A percentile compares a stretch with the other conserved stretches of the same genome.
Evolutionary conservation across 2,329 filamentous ascomycete species (phyloP).

Genomic region (Fragosphaeria purpurea): DNA sequence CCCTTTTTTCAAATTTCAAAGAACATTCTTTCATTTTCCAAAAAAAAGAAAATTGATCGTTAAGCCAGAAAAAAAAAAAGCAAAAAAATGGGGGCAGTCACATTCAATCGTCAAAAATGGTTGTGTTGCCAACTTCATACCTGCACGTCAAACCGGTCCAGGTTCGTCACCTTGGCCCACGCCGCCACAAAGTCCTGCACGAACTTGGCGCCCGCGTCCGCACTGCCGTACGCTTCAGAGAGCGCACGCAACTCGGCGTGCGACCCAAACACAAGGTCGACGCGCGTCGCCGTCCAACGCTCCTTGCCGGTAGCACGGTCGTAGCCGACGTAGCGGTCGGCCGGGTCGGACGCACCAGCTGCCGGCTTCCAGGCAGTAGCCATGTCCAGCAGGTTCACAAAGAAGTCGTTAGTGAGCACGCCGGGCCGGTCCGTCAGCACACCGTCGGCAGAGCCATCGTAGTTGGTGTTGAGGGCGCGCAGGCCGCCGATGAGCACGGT

Average conservation of each 20-base stretch:
- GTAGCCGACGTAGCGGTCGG: conserved; percentile 51
- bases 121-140: background rate
- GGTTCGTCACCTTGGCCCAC: conserved; percentile 67
- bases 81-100: background rate
- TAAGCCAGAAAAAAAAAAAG: background rate
- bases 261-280: conserved; percentile 62
- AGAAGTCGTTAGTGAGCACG: conserved; percentile 69
- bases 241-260: conserved; percentile 64
- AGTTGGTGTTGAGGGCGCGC: conserved; percentile 60
- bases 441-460: conserved; percentile 55
- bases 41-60: background rate
- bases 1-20: no score
- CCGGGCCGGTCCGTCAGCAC: conserved; percentile 61
- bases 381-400: conserved; percentile 66
- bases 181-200: conserved; percentile 60
- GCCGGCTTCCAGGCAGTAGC: conserved; percentile 54
- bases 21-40: no score
- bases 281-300: conserved; percentile 61
- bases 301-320: conserved; percentile 55
- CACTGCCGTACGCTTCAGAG: conserved; percentile 57
- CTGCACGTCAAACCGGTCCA: conserved; percentile 56
- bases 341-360: conserved; percentile 31
- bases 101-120: background rate
- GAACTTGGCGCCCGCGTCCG: conserved; percentile 53
- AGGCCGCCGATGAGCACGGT: conserved; percentile 63